A percentile compares a stretch with the other conserved stretches of the same genome.
Conservation (phyloP, 176 grass and related monocot genomes). For the Ananas comosus region DNA sequence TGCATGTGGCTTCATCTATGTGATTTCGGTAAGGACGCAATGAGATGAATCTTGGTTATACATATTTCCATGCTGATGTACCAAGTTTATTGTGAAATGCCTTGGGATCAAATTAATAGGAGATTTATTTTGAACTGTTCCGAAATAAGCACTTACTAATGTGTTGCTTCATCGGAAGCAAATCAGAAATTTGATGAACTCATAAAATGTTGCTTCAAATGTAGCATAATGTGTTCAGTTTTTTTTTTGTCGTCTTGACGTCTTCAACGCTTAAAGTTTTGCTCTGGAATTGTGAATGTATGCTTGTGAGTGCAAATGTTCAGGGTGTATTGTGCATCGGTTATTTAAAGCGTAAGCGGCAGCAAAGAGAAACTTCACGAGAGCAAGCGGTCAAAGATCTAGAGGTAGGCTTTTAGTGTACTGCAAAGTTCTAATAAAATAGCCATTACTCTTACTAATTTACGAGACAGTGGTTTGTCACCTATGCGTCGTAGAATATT, state of each 20-base stretch:
- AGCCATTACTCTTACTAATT: too few relatives aligned
- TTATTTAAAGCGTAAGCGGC: slow-evolving; percentile 53
- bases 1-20: slow-evolving; percentile 71
- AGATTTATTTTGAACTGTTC: neutral
- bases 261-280: neutral
- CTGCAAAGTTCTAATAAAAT: neutral
- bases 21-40: slow-evolving; percentile 54
- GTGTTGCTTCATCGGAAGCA: neutral
- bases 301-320: slow-evolving; percentile 23
- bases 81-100: neutral
- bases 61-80: neutral
- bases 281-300: neutral
- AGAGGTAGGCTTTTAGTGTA: slow-evolving; percentile 36
- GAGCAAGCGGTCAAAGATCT: slow-evolving; percentile 83
- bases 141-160: neutral
- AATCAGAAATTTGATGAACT: neutral
- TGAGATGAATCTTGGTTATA: neutral
- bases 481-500: too few relatives aligned
- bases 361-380: slow-evolving; percentile 60
- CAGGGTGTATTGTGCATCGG: slow-evolving; percentile 84
- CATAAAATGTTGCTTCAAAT: neutral
- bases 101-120: neutral
- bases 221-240: neutral
- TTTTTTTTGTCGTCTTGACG: neutral
- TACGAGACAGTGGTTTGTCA: too few relatives aligned